A percentile compares a stretch with the other conserved stretches of the same genome.
phyloP scores from a whole-genome alignment of 306 rosid species.

The Sesbania bispinosa region DNA sequence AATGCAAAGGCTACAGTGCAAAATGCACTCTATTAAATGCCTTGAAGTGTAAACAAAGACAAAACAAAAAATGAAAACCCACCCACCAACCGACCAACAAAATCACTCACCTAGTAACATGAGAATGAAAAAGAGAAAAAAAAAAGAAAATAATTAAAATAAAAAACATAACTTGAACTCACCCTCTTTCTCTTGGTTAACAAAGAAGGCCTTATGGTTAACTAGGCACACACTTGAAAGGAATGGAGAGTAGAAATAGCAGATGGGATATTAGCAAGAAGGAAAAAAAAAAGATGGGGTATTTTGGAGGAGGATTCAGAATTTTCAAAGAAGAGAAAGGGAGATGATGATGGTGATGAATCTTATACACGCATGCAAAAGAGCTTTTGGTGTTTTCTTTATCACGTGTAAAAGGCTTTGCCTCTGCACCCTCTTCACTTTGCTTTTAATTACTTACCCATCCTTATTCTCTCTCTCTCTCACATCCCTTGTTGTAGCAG shows the following conservation, averaged over 20 bases:
- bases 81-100: constrained; percentile 4
- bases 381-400: constrained; percentile 35
- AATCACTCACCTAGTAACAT: background rate
- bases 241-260: background rate
- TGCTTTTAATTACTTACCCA: constrained; percentile 23
- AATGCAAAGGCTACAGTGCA: background rate
- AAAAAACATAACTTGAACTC: constrained; percentile 5
- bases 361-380: constrained; percentile 47
- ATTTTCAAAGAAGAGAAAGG: background rate
- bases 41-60: constrained; percentile 22
- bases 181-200: constrained; percentile 6
- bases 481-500: constrained; percentile 25
- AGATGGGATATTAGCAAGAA: background rate
- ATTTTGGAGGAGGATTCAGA: background rate
- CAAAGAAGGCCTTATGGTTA: background rate
- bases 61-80: constrained; percentile 23
- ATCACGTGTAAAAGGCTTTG: constrained; percentile 42
- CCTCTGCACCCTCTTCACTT: constrained; percentile 7
- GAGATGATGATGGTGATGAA: constrained; percentile 28
- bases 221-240: background rate
- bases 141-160: background rate
- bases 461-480: background rate
- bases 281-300: background rate
- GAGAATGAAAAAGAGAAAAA: background rate
- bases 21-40: constrained; percentile 16